Conservation (phyloP, 2,329 filamentous ascomycete species). For the Cordyceps tenuipes region DNA sequence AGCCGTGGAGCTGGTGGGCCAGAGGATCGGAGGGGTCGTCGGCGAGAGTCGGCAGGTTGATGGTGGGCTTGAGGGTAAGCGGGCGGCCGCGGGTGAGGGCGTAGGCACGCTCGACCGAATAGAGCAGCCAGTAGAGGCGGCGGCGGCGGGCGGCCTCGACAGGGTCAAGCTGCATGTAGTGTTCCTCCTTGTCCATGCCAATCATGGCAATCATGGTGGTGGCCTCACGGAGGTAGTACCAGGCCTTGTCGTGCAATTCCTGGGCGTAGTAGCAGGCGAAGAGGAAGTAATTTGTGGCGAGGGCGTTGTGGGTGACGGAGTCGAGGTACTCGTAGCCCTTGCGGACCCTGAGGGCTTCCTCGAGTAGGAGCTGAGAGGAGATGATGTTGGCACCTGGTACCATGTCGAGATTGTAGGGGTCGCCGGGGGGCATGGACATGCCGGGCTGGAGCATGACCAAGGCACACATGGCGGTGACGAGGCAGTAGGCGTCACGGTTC, state of each 20-base stretch:
- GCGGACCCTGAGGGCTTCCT: conserved; percentile 57
- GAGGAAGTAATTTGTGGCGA: conserved; percentile 72
- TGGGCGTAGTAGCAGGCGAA: conserved; percentile 65
- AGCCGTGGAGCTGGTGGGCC: conserved; percentile 44
- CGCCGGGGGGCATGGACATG: conserved; percentile 50
- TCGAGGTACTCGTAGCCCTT: conserved; percentile 55
- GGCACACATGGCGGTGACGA: conserved; percentile 55
- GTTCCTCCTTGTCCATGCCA: conserved; percentile 53
- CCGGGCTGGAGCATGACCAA: conserved; percentile 64
- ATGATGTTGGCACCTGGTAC: conserved; percentile 52
- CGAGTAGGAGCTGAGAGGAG: conserved; percentile 57
- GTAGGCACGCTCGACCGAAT: conserved; percentile 62
- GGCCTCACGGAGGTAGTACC: conserved; percentile 72
- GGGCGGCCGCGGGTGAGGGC: conserved; percentile 62
- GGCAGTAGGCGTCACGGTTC: conserved; percentile 54
- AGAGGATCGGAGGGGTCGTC: conserved; percentile 52
- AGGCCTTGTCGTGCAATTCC: conserved; percentile 67
- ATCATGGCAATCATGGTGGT: conserved; percentile 58
- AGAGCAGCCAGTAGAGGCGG: conserved; percentile 65
- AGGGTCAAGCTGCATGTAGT: conserved; percentile 50
- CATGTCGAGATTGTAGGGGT: conserved; percentile 48
- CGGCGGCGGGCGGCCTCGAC: conserved; percentile 55
- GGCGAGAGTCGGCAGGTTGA: conserved; percentile 53
- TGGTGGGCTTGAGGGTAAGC: conserved; percentile 60
- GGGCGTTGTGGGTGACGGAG: conserved; percentile 44